Percentiles rank a stretch among this genome's conserved stretches.
Evolutionary conservation across 1,284 basidiomycete genomes (phyloP).

Genomic region (Ceratobasidium sp.): DNA sequence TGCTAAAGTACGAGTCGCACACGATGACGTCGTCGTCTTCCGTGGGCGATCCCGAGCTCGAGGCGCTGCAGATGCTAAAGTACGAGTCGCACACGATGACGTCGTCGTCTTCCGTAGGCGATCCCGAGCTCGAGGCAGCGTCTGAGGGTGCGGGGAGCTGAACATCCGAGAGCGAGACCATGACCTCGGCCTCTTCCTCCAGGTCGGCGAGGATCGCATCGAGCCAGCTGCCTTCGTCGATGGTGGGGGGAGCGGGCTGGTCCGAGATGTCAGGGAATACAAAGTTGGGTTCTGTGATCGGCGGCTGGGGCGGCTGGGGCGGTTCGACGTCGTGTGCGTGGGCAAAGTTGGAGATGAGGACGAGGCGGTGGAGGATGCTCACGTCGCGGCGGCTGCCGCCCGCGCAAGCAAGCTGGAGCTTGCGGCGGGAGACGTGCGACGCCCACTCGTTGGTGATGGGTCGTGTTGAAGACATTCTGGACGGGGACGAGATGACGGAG

Average conservation of each 20-base stretch:
- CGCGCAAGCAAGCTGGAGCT: slow-evolving; percentile 68
- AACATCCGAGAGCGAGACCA: slow-evolving; percentile 34
- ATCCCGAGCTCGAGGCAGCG: slow-evolving; percentile 41
- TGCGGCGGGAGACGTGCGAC: slow-evolving; percentile 60
- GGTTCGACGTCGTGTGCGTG: slow-evolving; percentile 44
- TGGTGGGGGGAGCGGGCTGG: slow-evolving; percentile 48
- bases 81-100: slow-evolving; percentile 45
- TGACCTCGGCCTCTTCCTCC: slow-evolving; percentile 59
- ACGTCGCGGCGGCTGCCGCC: slow-evolving; percentile 64
- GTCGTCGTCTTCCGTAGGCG: slow-evolving; percentile 50
- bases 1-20: slow-evolving; percentile 40
- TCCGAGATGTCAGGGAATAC: slow-evolving; percentile 26
- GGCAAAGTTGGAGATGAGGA: slow-evolving; percentile 76
- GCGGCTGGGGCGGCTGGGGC: slow-evolving; percentile 15
- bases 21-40: slow-evolving; percentile 52
- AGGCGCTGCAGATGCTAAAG: slow-evolving; percentile 47
- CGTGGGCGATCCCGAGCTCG: slow-evolving; percentile 48
- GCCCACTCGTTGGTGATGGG: slow-evolving; percentile 51
- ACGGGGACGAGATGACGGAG: slow-evolving; percentile 42
- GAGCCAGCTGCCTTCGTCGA: slow-evolving; percentile 73
- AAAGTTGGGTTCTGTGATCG: slow-evolving; percentile 43
- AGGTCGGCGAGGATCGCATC: slow-evolving; percentile 76
- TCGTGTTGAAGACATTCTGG: slow-evolving; percentile 41
- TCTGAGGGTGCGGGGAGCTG: slow-evolving; percentile 53
- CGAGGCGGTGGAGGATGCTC: slow-evolving; percentile 81